Base-by-base conservation (phyloP, 2,329 filamentous ascomycete genomes). In the Aspergillus pseudotamarii region DNA sequence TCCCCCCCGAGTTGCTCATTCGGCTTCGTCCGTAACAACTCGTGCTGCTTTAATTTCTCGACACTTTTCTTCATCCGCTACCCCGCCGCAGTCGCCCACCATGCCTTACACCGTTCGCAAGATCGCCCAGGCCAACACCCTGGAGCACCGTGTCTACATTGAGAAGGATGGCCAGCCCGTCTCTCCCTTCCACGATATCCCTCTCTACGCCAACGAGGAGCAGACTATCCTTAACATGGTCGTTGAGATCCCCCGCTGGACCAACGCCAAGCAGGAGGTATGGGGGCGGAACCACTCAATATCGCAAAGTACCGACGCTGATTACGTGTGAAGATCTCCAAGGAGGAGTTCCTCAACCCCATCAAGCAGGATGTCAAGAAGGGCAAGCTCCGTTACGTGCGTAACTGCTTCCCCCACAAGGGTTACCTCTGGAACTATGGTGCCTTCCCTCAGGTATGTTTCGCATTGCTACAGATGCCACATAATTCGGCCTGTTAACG, bases 391-490 rank as follows among this genome's bases (percentile, higher is more conserved):
- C 92, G 95, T 78, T 99, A 91, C 81, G 95, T 99, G 80, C 93
- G 95, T 85, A 99, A 99, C 91, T 99, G 95, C 90, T 99, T 99
- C 89, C 95, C 95, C 75, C 95, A 99, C 91, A 98, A 99, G 89
- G 95, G 95, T 72, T 99, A 99, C 84, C 92, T 99, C 75, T 99
- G 95, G 95, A 99, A 99, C 89, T 99, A 99, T 84, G 95, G 95
- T 85, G 94, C 94, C 82, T 98, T 99, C 90, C 95, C 95, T 75
- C 93, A 95, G 86, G 93, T 95, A 86, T 78, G 86, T 75, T 41
- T n/a, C 38, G 19, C 38, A 19, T 16, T 19, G 38, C 60, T 59
- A 21, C n/a, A 26, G 34, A 19, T 11, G 11, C 21, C 41, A 10
- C 14, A 26, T 38, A 2, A 16, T 28, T 50, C 53, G 26, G 23